Evolutionary conservation across 1,139 yeast species (phyloP).

Genomic region (Saccharomyces hybrid): DNA sequence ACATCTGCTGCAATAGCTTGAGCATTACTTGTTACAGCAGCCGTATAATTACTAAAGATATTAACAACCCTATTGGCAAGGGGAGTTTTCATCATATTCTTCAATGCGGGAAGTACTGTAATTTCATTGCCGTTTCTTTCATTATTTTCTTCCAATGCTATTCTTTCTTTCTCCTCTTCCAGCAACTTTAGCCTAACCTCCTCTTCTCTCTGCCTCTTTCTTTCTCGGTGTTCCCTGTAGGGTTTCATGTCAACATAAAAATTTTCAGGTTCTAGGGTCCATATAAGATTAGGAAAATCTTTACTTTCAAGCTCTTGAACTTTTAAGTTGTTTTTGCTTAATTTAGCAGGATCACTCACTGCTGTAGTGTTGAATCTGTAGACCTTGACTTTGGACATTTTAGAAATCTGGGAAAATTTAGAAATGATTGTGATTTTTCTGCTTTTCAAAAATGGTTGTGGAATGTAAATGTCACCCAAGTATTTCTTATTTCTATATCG

Average conservation of each 20-base stretch:
- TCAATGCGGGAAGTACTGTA: background rate
- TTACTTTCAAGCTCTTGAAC: background rate
- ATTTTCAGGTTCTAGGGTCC: background rate
- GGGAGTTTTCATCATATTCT: background rate
- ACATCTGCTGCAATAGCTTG: background rate
- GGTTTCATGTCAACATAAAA: background rate
- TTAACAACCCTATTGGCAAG: background rate
- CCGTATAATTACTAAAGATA: background rate
- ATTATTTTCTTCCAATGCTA: background rate
- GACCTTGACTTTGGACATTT: background rate
- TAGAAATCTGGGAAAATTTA: background rate
- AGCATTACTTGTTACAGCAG: background rate
- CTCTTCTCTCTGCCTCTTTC: background rate
- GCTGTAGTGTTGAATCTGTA: background rate
- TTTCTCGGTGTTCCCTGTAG: background rate
- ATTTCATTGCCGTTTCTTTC: background rate
- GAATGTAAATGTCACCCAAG: background rate
- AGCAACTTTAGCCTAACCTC: background rate
- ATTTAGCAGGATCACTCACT: background rate
- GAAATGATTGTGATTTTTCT: background rate
- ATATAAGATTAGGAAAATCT: background rate
- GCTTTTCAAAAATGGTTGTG: background rate
- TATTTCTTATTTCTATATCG: background rate
- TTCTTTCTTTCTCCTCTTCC: background rate
- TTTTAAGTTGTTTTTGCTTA: background rate